Evolutionary conservation across 192 early-diverging fungal species (phyloP), one percentile per base, ranked within the genome.

Genomic region (Coemansia sp.): DNA sequence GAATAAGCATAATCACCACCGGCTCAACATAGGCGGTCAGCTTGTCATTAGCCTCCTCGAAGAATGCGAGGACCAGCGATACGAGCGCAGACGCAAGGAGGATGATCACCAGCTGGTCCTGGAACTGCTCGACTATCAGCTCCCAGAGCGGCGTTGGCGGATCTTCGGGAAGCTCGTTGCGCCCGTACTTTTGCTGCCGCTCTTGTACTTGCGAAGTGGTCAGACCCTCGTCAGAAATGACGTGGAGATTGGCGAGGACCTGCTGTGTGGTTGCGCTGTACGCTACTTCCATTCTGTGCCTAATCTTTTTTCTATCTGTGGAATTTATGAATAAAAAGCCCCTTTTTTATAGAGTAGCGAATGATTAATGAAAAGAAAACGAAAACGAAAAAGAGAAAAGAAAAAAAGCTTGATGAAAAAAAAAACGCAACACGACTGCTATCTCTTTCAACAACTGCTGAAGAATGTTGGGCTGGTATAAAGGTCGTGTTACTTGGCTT

Each of bases 61-160:
- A 82, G 15, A 91, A 81, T 30, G 97, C 97, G 18, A 99, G 87
- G 29, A 92, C 90, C 68, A 99, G 93, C 33, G 96, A 98, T 21
- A 99, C 82, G 15, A 82, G 86, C 37, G 97, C 97, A 21, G 97
- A 95, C 58, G 77, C 84, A 2, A 98, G 84, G 31, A 99, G 85
- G 61, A 99, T 99, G 37, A 98, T 83, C 26, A 99, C 97, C 37
- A 99, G 88, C 76, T 98, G 96, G 85, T 99, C 97, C 82, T 97
- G 85, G 82, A 99, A 98, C 83, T 99, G 97, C 78, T 95, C 96
- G 53, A 94, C 70, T 58, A 99, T 92, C 63, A 99, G 87, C 68
- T 92, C 81, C 90, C 92, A 95, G 4, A 98, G 78, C 15, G 97
- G 94, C 6, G 94, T 97, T 20, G 88, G 79, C 33, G 92, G 90